Conservation (phyloP, 257 asterid genomes). For the Paraleonurus japonicus region DNA sequence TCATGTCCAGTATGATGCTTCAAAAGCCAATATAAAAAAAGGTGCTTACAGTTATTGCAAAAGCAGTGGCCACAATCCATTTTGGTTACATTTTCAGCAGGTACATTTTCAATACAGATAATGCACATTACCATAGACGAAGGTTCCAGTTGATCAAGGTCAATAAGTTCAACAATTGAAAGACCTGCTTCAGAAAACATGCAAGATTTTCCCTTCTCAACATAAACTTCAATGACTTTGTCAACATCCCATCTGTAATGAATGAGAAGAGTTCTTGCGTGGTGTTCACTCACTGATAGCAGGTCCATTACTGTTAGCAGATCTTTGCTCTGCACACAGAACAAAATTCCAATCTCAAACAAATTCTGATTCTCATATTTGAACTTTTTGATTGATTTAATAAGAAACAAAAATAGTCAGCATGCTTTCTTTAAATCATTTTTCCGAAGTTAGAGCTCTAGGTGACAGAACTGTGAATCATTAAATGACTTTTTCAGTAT, state of each 20-base stretch:
- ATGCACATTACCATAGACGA: constrained; percentile 50
- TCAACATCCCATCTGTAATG: constrained; percentile 90
- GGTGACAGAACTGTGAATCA: background rate
- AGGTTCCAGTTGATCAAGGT: constrained; percentile 38
- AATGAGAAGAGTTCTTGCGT: constrained; percentile 92
- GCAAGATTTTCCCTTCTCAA: constrained; percentile 74
- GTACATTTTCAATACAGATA: constrained; percentile 79
- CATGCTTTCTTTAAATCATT: background rate
- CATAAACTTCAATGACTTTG: constrained; percentile 64
- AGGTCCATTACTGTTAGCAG: constrained; percentile 82
- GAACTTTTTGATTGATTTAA: background rate
- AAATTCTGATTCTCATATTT: background rate
- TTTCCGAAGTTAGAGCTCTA: background rate
- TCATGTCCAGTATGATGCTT: background rate
- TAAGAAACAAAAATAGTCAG: background rate
- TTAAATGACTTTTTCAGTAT: background rate
- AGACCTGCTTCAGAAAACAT: constrained; percentile 90
- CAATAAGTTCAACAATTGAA: constrained; percentile 39
- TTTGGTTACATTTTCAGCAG: constrained; percentile 50
- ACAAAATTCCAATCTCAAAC: constrained; percentile 16
- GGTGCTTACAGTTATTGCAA: constrained; percentile 82
- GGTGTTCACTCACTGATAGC: constrained; percentile 84
- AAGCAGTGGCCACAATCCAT: constrained; percentile 98
- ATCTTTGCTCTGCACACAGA: constrained; percentile 68
- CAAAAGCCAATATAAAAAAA: constrained; percentile 14